Evolutionary conservation across 2,329 filamentous ascomycete species (phyloP), one percentile per base, ranked within the genome.

Genomic region (Pseudogymnoascus sp.): DNA sequence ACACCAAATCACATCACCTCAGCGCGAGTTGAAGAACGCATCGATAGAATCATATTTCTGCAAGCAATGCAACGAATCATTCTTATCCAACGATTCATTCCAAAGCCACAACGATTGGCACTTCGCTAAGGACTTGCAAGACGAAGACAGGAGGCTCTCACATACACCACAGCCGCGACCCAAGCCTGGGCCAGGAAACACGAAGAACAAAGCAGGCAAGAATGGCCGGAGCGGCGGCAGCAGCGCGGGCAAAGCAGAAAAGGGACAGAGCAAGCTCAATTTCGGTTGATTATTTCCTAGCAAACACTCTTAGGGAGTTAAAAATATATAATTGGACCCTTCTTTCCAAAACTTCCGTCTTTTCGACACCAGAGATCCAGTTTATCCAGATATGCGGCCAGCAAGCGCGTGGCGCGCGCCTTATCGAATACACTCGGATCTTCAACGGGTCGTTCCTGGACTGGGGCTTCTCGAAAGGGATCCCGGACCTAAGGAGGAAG

Each of bases 41-140:
- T 47, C 41, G 5, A 47, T 47, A 47, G 26, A 11, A 6, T 47
- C 41, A 26, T 47, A 47, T 47, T 47, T 47, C 41, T 96, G 91
- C 73, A 71, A 77, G 58, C 84, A 84, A 64, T 96, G 92, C 73
- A 79, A 81, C 63, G 79, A 81, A 68, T 71, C 72, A n/a, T 77
- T 94, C 35, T 77, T 80, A 10, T 77, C 79, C 39, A 71, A 77
- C 26, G 83, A 87, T 61, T 81, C 82, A 67, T 71, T 85, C 54
- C 82, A 86, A 66, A 92, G 89, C 74, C 94, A 99, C 73, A 80
- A 87, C 60, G 94, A 99, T 73, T 97, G 92, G 87, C 94, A 99
- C 75, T 88, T 96, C 75, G 94, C 94, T 50, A 90, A 89, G 75
- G 89, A 93, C 68, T 79, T 99, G 31, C 87, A 92, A 66, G 81